These are phyloP conservation scores for Selenicereus undatus DNA, from an alignment of 148 eudicot species.

Conservation along the genomic window DNA sequence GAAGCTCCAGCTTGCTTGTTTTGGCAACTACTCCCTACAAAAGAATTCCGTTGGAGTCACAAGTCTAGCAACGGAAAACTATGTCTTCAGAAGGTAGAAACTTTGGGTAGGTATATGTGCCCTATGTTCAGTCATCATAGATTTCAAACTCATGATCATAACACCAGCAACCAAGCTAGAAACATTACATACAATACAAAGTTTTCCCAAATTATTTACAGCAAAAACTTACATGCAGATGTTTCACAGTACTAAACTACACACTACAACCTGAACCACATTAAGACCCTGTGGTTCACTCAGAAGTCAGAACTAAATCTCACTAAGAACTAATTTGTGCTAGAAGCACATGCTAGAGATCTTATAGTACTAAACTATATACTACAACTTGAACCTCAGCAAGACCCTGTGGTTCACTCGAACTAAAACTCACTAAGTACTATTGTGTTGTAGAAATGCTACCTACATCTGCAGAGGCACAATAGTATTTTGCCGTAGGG, in stretches of 20 bases:
- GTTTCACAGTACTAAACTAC: not conserved
- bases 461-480: conserved; percentile 2
- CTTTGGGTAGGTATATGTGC: no score
- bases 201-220: not conserved
- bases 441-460: no score
- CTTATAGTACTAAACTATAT: no score
- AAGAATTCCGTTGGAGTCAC: no score
- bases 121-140: not conserved
- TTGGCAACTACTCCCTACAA: no score
- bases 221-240: not conserved
- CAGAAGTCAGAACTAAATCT: not conserved
- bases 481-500: conserved; percentile 18
- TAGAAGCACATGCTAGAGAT: no score
- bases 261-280: not conserved
- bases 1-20: no score
- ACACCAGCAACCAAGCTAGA: not conserved
- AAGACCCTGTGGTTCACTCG: not conserved
- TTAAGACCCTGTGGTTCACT: not conserved
- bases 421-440: not conserved
- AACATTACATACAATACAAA: not conserved
- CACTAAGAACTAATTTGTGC: not conserved
- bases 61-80: no score
- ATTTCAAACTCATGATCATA: not conserved
- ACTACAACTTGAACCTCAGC: not conserved
- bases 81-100: no score